These are phyloP conservation scores for Fonsecaea pedrosoi DNA, from an alignment of 2,329 filamentous ascomycete genomes.

Conservation along the genomic window DNA sequence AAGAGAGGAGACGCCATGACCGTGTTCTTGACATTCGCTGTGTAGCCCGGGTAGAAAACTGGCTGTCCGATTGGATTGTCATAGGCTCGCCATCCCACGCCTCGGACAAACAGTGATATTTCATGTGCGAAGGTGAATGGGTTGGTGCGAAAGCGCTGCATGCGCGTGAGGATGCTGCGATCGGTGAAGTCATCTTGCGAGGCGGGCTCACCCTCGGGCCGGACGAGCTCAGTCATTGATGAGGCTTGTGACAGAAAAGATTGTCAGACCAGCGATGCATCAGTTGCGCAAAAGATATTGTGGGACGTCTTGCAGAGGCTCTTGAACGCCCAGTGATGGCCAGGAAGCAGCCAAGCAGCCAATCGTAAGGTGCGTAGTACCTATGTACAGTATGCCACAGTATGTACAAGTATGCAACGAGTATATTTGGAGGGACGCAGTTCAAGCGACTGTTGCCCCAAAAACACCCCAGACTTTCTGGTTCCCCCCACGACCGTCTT, in stretches of 20 bases:
- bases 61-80: conserved; percentile 88
- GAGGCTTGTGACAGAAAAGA: neutral
- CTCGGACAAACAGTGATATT: conserved; percentile 89
- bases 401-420: too few species aligned
- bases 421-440: too few species aligned
- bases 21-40: conserved; percentile 81
- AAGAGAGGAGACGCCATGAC: conserved; percentile 79
- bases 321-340: neutral
- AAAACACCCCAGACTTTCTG: neutral
- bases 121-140: conserved; percentile 85
- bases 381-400: too few species aligned
- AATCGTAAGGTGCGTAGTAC: too few species aligned
- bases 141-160: conserved; percentile 80
- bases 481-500: neutral
- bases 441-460: neutral
- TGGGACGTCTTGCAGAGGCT: neutral
- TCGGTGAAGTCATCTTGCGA: conserved; percentile 29
- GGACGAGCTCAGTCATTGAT: conserved; percentile 29
- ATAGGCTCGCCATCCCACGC: conserved; percentile 94
- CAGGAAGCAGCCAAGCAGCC: too few species aligned
- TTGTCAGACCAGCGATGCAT: neutral
- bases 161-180: conserved; percentile 66
- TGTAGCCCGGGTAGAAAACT: conserved; percentile 91
- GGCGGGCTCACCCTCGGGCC: conserved; percentile 19
- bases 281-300: neutral